Evolutionary conservation across 2,329 filamentous ascomycete genomes (phyloP), one percentile per base, ranked within the genome.

Genomic region (Aureobasidium melanogenum): DNA sequence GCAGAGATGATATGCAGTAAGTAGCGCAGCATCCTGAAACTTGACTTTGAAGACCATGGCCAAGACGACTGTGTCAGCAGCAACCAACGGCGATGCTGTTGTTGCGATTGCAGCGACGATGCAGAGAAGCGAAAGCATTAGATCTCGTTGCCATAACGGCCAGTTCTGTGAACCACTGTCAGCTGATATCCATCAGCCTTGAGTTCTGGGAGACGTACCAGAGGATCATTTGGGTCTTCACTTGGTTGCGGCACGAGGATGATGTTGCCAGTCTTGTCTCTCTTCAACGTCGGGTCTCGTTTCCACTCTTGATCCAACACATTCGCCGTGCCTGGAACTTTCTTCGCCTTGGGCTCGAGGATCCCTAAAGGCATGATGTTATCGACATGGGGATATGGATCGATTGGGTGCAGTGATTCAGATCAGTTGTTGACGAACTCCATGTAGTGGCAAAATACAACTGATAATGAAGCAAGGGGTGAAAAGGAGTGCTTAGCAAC

Each of bases 241-340:
- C 87, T 92, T 2, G 93, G 93, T 70, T 97, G 93, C 3, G 93
- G 93, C 5, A 95, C 88, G 34, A 97, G 83, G 67, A 97, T 88
- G 19, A 65, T 66, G 22, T 47, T 58, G 22, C 55, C 55, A 17
- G 55, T 58, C 34, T 46, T 47, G 34, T 64, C 59, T 28, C 43
- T 7, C 22, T 41, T 48, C 32, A 58, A 30, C 2, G 55, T 58
- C 9, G 63, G 63, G 39, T 62, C 63, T 24, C 67, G 64, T 19
- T 66, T 63, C 19, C 62, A 44, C 38, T 69, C 63, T 62, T 73
- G 66, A 62, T 75, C 75, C 34, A 75, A 77, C 70, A 57, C 26
- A 58, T 58, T 58, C 30, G 56, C 32, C 24, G 54, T 46, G 34
- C 89, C 89, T 63, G 90, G 90, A 64, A 93, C 89, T 73, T 89